These are phyloP conservation scores for Septoria petroselini DNA, from an alignment of 2,329 filamentous ascomycete genomes.

Conservation along the genomic window DNA sequence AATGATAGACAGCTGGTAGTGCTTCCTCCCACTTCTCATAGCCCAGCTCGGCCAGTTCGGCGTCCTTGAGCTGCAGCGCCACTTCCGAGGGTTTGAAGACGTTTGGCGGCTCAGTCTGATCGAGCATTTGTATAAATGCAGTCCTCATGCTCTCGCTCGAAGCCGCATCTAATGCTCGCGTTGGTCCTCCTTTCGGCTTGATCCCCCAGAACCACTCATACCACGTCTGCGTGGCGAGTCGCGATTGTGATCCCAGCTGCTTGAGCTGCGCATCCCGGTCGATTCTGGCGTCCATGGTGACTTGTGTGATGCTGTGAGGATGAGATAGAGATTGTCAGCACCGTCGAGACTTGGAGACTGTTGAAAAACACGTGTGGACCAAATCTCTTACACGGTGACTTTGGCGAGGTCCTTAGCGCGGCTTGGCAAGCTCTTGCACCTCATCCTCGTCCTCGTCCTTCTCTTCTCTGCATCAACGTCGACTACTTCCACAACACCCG, in stretches of 20 bases:
- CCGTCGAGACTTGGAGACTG: not conserved
- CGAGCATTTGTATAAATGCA: constrained; percentile 32
- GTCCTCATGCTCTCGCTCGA: constrained; percentile 29
- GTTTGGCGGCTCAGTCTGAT: constrained; percentile 42
- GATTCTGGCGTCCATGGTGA: constrained; percentile 28
- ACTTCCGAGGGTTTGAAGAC: constrained; percentile 53
- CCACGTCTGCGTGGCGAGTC: constrained; percentile 26
- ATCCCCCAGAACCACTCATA: constrained; percentile 24
- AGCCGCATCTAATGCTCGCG: constrained; percentile 29
- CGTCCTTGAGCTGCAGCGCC: constrained; percentile 42
- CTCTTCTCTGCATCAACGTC: no score
- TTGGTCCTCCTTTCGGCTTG: constrained; percentile 12
- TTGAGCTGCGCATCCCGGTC: constrained; percentile 25
- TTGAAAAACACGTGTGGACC: not conserved
- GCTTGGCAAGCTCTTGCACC: not conserved
- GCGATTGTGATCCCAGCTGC: constrained; percentile 19
- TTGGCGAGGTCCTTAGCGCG: constrained; percentile 7
- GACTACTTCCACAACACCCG: no score
- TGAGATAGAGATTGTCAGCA: not conserved
- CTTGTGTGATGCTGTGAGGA: constrained; percentile 10
- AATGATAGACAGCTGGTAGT: constrained; percentile 45
- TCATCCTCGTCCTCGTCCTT: no score
- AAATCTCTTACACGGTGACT: constrained; percentile 3
- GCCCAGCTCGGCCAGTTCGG: constrained; percentile 40
- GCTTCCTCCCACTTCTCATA: constrained; percentile 46